Evolutionary conservation across 495 filamentous ascomycete species (phyloP), one percentile per base, ranked within the genome.

Genomic region (Trichocladium antarcticum): DNA sequence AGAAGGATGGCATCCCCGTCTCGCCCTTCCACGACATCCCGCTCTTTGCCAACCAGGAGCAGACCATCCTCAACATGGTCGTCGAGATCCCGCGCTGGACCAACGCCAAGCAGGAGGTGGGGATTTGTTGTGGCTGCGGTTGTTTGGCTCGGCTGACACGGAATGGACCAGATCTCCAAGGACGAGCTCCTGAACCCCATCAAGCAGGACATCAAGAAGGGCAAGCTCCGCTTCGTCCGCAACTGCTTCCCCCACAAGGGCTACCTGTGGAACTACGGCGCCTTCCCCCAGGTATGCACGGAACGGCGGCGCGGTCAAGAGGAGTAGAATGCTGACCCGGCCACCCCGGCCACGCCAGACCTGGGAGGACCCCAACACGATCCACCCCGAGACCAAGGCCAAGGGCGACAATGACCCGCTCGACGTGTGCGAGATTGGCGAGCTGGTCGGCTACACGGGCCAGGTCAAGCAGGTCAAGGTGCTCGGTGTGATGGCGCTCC

Each of bases 161-260:
- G 3, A 35, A 6, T n/a, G 8, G 19, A 39, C 19, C 22, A 93
- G 87, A 94, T 95, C 74, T 92, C 83, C 74, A 94, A 95, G 75
- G 90, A 97, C 59, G 89, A 96, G 68, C 79, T 84, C 67, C 84
- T 95, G 59, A 95, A 94, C 76, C 89, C 89, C 66, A 95, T 96
- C 71, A 95, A 95, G 80, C 84, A 88, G 69, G 84, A 88, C 67
- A 72, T 77, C 60, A 88, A 88, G 81, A 88, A 88, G 73, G 84
- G 84, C 71, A 88, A 86, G 74, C 89, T 97, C 51, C 87, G 92
- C 57, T 99, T 81, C 67, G 93, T 99, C 68, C 87, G 92, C 70
- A 99, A 99, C 82, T 97, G 92, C 81, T 99, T 99, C 80, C 92
- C 92, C 56, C 93, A 99, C 81, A 95, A 97, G 79, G 92, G 92